Evolutionary conservation across 2,329 filamentous ascomycete genomes (phyloP), one percentile per base, ranked within the genome.

Genomic region (Colletotrichum tofieldiae): DNA sequence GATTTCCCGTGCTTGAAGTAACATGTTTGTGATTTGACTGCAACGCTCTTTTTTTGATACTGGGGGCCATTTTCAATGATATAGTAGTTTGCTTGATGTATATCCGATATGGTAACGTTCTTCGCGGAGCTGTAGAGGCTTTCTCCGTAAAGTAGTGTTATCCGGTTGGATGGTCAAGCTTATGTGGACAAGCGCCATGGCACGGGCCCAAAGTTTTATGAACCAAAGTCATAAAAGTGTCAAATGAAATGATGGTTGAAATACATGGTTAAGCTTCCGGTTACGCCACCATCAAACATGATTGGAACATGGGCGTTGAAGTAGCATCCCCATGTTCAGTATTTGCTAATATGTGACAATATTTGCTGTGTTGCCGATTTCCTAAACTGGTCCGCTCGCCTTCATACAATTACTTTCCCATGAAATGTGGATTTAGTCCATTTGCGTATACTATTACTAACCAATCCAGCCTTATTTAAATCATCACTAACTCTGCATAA

Each of bases 1-100:
- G 35, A 26, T 6, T 26, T 41, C 35, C 16, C 23, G 18, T 1
- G 12, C 8, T 41, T 12, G 14, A 18, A 37, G 12, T 5, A 32
- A 39, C 32, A 56, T 39, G 54, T 20, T 26, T 14, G 14, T 16
- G 35, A 26, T 16, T 2, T 58, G n/a, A 7, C 3, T 16, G 16
- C 1, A 1, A 9, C 14, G 3, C 12, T 26, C 18, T 2, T 14
- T 5, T 16, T 5, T 11, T 9, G 1, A 11, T 41, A 3, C 1
- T 5, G 41, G 12, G 4, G 35, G 4, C 18, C 4, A 26, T 5
- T 5, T 11, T 39, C 3, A 9, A 1, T 1, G 1, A 14, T 58
- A 11, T 26, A 23, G 35, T 23, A 14, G 0, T 18, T 11, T 1
- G 11, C 16, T 16, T 2, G 3, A 18, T 35, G 14, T 41, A 41